phyloP scores from a whole-genome alignment of 371 early-diverging fungal species.

The Saksenaea oblongispora region DNA sequence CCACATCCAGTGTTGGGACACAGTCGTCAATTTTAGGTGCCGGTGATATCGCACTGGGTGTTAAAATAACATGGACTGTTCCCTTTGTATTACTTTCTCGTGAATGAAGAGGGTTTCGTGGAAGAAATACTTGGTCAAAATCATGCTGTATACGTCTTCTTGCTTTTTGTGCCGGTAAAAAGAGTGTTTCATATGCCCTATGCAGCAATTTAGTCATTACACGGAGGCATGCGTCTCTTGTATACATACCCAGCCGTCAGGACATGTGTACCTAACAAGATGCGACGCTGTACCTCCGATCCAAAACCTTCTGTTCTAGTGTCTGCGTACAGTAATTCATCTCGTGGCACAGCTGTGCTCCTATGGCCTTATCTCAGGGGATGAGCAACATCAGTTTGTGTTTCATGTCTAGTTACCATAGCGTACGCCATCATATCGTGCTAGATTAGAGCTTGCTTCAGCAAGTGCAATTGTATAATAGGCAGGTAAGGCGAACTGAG shows the following conservation, averaged over 20 bases:
- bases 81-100: slow-evolving; percentile 8
- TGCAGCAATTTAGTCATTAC: neutral
- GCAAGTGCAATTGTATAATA: slow-evolving; percentile 91
- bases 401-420: slow-evolving; percentile 60
- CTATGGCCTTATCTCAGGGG: slow-evolving; percentile 41
- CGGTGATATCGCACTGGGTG: slow-evolving; percentile 68
- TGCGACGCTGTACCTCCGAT: slow-evolving; percentile 78
- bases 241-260: slow-evolving; percentile 69
- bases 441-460: slow-evolving; percentile 90
- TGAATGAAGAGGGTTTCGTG: slow-evolving; percentile 30
- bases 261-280: slow-evolving; percentile 85
- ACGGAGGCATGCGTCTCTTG: neutral
- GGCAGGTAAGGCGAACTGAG: slow-evolving; percentile 72
- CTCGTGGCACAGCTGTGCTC: slow-evolving; percentile 15
- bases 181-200: slow-evolving; percentile 67
- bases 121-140: slow-evolving; percentile 72
- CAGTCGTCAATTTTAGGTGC: slow-evolving; percentile 59
- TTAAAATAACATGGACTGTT: slow-evolving; percentile 67
- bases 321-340: slow-evolving; percentile 57
- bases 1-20: slow-evolving; percentile 21
- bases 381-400: neutral
- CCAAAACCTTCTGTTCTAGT: slow-evolving; percentile 78
- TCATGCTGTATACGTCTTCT: slow-evolving; percentile 80
- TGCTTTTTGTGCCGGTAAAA: slow-evolving; percentile 78
- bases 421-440: slow-evolving; percentile 86